Conservation (phyloP, 768 basidiomycete genomes). For the Lactarius tabidus region DNA sequence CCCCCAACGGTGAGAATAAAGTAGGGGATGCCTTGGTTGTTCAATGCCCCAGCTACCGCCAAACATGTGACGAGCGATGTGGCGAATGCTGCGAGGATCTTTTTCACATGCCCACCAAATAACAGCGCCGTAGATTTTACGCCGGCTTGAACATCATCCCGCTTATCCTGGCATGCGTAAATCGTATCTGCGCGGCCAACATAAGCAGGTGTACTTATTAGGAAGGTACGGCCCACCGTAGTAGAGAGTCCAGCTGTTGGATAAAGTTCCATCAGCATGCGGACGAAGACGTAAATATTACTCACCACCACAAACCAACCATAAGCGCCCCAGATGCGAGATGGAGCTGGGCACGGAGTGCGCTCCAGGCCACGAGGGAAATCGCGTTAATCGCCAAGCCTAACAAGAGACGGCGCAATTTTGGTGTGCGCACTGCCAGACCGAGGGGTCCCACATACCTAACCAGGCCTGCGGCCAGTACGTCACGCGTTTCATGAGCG, state of each 20-base stretch:
- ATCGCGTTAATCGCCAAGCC: conserved; percentile 27
- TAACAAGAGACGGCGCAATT: conserved; percentile 10
- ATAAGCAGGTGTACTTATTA: not conserved
- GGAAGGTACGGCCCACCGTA: not conserved
- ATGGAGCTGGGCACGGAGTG: not conserved
- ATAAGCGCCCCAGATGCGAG: not conserved
- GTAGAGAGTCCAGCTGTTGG: conserved; percentile 24
- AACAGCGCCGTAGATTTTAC: conserved; percentile 61
- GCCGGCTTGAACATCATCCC: conserved; percentile 53
- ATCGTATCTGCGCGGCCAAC: conserved; percentile 49
- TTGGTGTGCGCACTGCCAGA: not conserved
- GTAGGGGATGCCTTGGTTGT: conserved; percentile 26
- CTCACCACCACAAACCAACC: conserved; percentile 9
- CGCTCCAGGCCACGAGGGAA: conserved; percentile 23
- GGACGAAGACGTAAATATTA: not conserved
- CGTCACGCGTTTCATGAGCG: conserved; percentile 32
- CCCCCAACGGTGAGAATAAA: conserved; percentile 15
- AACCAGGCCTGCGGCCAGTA: conserved; percentile 34
- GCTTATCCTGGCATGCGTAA: conserved; percentile 59
- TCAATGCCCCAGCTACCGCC: conserved; percentile 30
- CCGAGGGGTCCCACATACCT: conserved; percentile 19
- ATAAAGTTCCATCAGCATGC: not conserved
- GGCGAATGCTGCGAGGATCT: conserved; percentile 43
- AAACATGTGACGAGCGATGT: conserved; percentile 29
- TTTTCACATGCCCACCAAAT: conserved; percentile 45